A percentile compares a stretch with the other conserved stretches of the same genome.
Evolutionary conservation across 257 asterid genomes (phyloP).

Genomic region (Voacanga thouarsii): DNA sequence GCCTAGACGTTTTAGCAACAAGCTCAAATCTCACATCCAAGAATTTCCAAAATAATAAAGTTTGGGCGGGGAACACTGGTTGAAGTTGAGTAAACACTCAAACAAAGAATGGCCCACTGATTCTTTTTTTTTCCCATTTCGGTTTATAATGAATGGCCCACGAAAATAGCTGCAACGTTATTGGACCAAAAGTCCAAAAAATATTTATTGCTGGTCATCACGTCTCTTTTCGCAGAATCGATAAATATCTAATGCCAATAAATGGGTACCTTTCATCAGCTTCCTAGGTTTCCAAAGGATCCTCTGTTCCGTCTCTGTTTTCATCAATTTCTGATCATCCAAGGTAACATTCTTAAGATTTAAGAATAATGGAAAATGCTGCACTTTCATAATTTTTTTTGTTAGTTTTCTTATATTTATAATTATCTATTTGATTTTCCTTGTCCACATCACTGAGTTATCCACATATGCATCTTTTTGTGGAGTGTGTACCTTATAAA

Average conservation of each 20-base stretch:
- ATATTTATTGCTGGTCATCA: neutral
- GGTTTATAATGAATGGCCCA: neutral
- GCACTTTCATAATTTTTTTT: slow-evolving; percentile 3
- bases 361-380: slow-evolving; percentile 2
- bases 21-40: too few species aligned
- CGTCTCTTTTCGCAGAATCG: neutral
- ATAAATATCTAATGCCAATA: neutral
- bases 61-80: too few species aligned
- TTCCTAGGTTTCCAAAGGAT: slow-evolving; percentile 10
- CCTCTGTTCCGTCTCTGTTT: slow-evolving; percentile 9
- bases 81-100: too few species aligned
- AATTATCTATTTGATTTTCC: slow-evolving; percentile 21
- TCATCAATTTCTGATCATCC: slow-evolving; percentile 24
- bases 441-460: slow-evolving; percentile 34
- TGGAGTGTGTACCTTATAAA: slow-evolving; percentile 12
- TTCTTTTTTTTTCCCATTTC: too few species aligned
- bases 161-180: too few species aligned
- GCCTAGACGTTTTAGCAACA: too few species aligned
- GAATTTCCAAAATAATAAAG: too few species aligned
- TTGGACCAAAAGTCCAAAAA: neutral
- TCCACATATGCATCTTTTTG: slow-evolving; percentile 22
- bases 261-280: neutral
- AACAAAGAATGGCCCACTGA: too few species aligned
- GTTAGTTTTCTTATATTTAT: neutral
- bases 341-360: slow-evolving; percentile 10